Evolutionary conservation across 176 grass and related monocot genomes (phyloP).

Genomic region (Dendrocalamus sinicus): DNA sequence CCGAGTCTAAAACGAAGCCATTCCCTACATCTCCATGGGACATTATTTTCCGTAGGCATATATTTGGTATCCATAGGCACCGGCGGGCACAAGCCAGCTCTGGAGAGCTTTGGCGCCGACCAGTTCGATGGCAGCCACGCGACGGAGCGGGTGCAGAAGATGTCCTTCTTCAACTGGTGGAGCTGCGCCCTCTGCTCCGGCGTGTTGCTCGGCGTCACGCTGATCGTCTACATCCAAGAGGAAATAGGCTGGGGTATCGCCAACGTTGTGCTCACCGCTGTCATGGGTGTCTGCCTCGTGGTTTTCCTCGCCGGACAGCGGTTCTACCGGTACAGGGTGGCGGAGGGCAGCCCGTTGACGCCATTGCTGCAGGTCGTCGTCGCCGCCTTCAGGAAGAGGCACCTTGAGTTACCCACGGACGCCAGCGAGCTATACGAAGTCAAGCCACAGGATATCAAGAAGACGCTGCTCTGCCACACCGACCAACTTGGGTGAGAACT

Average conservation of each 20-base stretch:
- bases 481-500: constrained; percentile 50
- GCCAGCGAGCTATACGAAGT: constrained; percentile 60
- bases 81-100: constrained; percentile 77
- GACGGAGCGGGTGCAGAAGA: constrained; percentile 70
- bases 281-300: constrained; percentile 58
- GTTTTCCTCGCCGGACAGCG: constrained; percentile 61
- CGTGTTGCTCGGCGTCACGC: constrained; percentile 66
- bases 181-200: constrained; percentile 71
- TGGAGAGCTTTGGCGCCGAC: constrained; percentile 95
- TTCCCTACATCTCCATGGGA: constrained; percentile 48
- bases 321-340: constrained; percentile 62
- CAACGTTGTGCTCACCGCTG: constrained; percentile 54
- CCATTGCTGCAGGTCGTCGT: constrained; percentile 62
- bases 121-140: constrained; percentile 78
- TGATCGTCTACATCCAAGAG: constrained; percentile 61
- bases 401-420: constrained; percentile 49
- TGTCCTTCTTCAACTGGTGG: constrained; percentile 99
- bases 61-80: constrained; percentile 79
- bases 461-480: constrained; percentile 65
- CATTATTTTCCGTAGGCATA: constrained; percentile 66
- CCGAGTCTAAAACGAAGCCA: constrained; percentile 43
- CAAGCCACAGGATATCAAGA: constrained; percentile 39
- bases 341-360: constrained; percentile 64
- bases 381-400: constrained; percentile 63
- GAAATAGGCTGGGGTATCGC: constrained; percentile 62